These are phyloP conservation scores for Calocybe gangraenosa DNA, from an alignment of 768 basidiomycete species.

Conservation along the genomic window DNA sequence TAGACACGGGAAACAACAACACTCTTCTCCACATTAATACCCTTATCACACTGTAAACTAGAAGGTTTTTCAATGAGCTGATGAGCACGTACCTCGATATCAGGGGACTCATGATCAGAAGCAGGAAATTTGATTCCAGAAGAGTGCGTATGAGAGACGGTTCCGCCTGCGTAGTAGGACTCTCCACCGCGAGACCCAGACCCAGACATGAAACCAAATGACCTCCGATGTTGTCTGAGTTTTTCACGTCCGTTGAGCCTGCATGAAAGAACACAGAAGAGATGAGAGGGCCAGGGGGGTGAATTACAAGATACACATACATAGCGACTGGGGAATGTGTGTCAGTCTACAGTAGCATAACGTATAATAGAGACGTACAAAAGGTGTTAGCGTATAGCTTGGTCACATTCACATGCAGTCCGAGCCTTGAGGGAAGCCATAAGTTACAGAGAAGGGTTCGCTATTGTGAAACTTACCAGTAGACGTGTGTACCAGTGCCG, in stretches of 20 bases:
- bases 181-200: background rate
- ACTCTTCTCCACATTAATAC: slow-evolving; percentile 5
- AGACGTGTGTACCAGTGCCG: slow-evolving; percentile 22
- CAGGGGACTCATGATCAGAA: background rate
- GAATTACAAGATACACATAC: background rate
- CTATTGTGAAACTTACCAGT: slow-evolving; percentile 22
- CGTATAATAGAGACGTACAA: slow-evolving; percentile 27
- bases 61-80: background rate
- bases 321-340: slow-evolving; percentile 5
- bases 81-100: background rate
- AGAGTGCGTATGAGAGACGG: background rate
- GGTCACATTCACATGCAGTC: slow-evolving; percentile 35
- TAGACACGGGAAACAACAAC: slow-evolving; percentile 2
- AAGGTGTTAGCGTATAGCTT: slow-evolving; percentile 38
- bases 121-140: slow-evolving; percentile 4
- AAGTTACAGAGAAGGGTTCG: background rate
- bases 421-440: slow-evolving; percentile 22
- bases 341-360: background rate
- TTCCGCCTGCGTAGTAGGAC: background rate
- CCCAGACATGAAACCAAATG: background rate
- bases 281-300: background rate
- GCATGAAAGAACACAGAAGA: background rate
- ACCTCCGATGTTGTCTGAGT: slow-evolving; percentile 1
- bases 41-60: background rate
- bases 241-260: slow-evolving; percentile 6